These are phyloP conservation scores for Chloromonas sp. DNA, from an alignment of 163 green algal genomes.

Conservation along the genomic window DNA sequence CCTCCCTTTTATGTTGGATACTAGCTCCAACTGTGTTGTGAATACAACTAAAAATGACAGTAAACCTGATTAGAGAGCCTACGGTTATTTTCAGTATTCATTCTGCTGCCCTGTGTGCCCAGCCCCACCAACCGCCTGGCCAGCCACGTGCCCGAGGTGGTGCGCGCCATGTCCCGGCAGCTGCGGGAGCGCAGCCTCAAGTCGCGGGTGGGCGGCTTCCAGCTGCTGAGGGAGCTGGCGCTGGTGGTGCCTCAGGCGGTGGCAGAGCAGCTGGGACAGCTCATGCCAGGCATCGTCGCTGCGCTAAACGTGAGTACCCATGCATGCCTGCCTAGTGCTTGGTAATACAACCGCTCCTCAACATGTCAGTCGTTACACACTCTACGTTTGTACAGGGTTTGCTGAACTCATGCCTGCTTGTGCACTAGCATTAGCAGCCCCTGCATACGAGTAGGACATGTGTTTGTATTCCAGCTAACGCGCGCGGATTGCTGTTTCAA, in stretches of 20 bases:
- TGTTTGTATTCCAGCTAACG: too few species aligned
- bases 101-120: not conserved
- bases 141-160: conserved; percentile 49
- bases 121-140: conserved; percentile 49
- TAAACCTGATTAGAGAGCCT: too few species aligned
- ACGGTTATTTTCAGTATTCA: too few species aligned
- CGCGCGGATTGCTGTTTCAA: too few species aligned
- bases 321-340: not conserved
- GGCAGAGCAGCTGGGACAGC: conserved; percentile 33
- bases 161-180: conserved; percentile 54
- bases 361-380: not conserved
- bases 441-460: too few species aligned
- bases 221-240: conserved; percentile 66
- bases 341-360: not conserved
- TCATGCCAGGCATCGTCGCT: conserved; percentile 52
- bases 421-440: not conserved
- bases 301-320: conserved; percentile 21
- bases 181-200: conserved; percentile 71
- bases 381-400: not conserved
- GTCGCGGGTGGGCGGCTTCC: conserved; percentile 66
- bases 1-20: too few species aligned
- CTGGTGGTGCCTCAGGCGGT: conserved; percentile 49
- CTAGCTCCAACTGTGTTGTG: too few species aligned
- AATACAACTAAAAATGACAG: too few species aligned
- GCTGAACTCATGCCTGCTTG: not conserved